Evolutionary conservation across 495 filamentous ascomycete species (phyloP).

Genomic region (Tetracladium marchalianum): DNA sequence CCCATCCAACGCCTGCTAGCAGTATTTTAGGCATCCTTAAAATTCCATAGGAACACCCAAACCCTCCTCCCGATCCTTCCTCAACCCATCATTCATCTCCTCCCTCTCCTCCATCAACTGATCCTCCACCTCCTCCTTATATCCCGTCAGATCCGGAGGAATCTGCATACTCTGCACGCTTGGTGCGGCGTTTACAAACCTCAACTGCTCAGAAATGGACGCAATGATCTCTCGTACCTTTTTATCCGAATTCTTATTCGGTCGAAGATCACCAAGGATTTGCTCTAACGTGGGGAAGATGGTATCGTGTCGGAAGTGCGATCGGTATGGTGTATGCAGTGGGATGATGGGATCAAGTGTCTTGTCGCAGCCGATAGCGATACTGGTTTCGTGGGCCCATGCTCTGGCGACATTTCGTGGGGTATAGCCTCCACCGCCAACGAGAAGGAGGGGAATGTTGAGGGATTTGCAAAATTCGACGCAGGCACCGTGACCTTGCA

Average conservation of each 20-base stretch:
- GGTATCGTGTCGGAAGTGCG: conserved; percentile 75
- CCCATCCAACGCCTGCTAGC: conserved; percentile 37
- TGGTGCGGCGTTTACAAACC: conserved; percentile 75
- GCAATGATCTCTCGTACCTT: conserved; percentile 66
- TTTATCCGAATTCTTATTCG: conserved; percentile 70
- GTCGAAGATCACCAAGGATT: conserved; percentile 43
- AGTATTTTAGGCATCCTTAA: conserved; percentile 32
- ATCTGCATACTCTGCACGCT: conserved; percentile 80
- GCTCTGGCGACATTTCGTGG: conserved; percentile 90
- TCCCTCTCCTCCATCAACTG: conserved; percentile 63
- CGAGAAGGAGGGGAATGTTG: conserved; percentile 69
- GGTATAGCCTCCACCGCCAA: conserved; percentile 96
- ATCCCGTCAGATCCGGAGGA: conserved; percentile 61
- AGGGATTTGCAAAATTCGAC: conserved; percentile 77
- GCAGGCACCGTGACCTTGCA: conserved; percentile 84
- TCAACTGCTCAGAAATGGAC: conserved; percentile 72
- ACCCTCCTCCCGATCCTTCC: conserved; percentile 13
- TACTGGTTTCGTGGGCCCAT: conserved; percentile 92
- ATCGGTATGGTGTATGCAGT: conserved; percentile 60
- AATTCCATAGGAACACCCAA: conserved; percentile 19
- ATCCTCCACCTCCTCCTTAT: conserved; percentile 72
- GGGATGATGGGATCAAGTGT: conserved; percentile 66
- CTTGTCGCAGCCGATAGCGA: conserved; percentile 68
- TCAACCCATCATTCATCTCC: conserved; percentile 8
- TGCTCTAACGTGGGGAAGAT: conserved; percentile 69